Percentiles rank a stretch among this genome's conserved stretches.
Evolutionary conservation across 805 yeast genomes (phyloP).

Genomic region (Priceomyces castillae): DNA sequence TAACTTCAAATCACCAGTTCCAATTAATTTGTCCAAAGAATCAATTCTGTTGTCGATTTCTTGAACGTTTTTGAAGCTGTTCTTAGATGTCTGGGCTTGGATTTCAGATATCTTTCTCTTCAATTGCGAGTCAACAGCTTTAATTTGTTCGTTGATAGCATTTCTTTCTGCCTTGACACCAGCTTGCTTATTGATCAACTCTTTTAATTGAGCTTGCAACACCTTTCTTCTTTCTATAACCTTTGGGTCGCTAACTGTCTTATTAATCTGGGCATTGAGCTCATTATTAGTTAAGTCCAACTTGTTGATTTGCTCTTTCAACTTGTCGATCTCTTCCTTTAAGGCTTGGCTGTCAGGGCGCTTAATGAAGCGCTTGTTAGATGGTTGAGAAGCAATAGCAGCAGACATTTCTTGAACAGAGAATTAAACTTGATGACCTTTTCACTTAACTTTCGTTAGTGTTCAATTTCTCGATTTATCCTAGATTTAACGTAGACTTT

Average conservation of each 20-base stretch:
- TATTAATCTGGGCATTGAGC: conserved; percentile 53
- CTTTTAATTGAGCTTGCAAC: conserved; percentile 37
- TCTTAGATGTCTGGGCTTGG: conserved; percentile 66
- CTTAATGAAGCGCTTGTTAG: conserved; percentile 56
- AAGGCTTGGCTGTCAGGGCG: conserved; percentile 70
- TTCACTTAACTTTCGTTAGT: background rate
- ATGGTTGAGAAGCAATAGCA: conserved; percentile 14
- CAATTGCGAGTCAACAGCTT: conserved; percentile 61
- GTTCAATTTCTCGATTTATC: conserved; percentile 1
- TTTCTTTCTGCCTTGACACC: conserved; percentile 47
- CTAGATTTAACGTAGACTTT: conserved; percentile 1
- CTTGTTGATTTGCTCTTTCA: conserved; percentile 61
- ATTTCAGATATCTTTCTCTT: conserved; percentile 77
- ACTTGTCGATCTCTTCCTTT: conserved; percentile 54
- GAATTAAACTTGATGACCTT: background rate
- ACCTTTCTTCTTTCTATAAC: conserved; percentile 30
- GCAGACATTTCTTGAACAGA: conserved; percentile 10
- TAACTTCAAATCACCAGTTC: conserved; percentile 74
- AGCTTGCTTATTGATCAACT: conserved; percentile 45
- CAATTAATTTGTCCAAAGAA: conserved; percentile 69
- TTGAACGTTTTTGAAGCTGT: conserved; percentile 60
- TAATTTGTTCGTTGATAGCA: conserved; percentile 67
- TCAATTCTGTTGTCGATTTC: conserved; percentile 68
- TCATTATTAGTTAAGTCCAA: conserved; percentile 54
- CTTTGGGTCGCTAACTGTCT: conserved; percentile 30